phyloP scores from a whole-genome alignment of 139 green algal species.

The Diplosphaera chodatii region DNA sequence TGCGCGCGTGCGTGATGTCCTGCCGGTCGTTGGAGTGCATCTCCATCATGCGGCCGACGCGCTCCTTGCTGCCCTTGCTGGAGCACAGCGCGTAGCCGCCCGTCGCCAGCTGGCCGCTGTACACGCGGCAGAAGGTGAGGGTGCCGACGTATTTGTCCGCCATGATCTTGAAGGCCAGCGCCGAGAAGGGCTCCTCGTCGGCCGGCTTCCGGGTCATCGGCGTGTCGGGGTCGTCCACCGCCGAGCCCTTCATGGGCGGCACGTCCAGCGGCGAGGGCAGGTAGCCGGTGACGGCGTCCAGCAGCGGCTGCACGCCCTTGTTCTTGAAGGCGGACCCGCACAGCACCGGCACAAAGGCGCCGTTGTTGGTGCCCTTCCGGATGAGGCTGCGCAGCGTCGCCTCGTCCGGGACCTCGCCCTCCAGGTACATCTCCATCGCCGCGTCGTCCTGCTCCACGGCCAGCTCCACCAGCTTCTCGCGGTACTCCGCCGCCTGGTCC shows the following conservation, averaged over 20 bases:
- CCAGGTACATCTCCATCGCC: constrained; percentile 70
- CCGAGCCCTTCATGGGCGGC: constrained; percentile 36
- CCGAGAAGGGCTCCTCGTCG: constrained; percentile 87
- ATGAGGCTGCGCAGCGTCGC: constrained; percentile 80
- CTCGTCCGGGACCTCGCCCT: constrained; percentile 83
- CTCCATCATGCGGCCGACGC: constrained; percentile 92
- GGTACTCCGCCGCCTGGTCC: constrained; percentile 79
- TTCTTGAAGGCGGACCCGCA: constrained; percentile 99
- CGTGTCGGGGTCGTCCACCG: constrained; percentile 25
- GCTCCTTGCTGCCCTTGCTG: constrained; percentile 96
- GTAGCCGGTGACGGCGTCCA: constrained; percentile 84
- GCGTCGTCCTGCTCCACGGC: constrained; percentile 80
- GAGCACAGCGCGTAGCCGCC: constrained; percentile 88
- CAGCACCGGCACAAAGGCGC: constrained; percentile 85
- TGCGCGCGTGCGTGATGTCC: constrained; percentile 31
- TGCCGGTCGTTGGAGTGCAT: constrained; percentile 97
- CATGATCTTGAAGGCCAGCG: constrained; percentile 99
- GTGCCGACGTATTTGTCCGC: constrained; percentile 88
- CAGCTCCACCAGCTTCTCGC: constrained; percentile 83
- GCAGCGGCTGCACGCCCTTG: constrained; percentile 98
- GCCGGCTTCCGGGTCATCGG: constrained; percentile 63
- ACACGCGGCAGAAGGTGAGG: constrained; percentile 95
- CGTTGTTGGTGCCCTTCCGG: constrained; percentile 82
- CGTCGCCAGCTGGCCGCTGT: constrained; percentile 62
- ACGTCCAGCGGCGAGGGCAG: constrained; percentile 90